Base-by-base conservation (phyloP, 768 basidiomycete species). In the Phlebiopsis gigantea region DNA sequence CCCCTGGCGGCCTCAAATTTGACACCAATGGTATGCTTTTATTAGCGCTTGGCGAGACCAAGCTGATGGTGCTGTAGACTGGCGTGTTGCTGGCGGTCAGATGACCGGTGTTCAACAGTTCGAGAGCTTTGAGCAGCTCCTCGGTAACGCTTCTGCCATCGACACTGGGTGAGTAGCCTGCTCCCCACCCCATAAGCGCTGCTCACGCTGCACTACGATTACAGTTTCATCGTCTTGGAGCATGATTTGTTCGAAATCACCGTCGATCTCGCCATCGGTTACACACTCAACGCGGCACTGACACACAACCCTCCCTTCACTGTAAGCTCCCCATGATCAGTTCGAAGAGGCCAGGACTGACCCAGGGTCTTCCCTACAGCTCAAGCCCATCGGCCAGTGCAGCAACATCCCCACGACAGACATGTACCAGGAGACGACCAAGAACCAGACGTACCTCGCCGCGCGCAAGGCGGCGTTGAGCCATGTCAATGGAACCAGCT, bases 191-290 rank as follows among this genome's bases (percentile, higher is more conserved):
- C 28, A 14, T 7, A 15, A 22, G 31, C 19, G 15, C 15, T 43
- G 24, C 29, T n/a, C 21, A 4, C 50, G 14, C 30, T 34, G n/a
- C 42, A 25, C 56, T 48, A 42, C 25, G 10, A 6, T 0, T n/a
- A 4, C 64, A 78, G 93, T 65, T 97, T 98, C 77, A 83, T 95
- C 64, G 90, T 95, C 30, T 76, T 98, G 55, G 79, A 93, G 69
- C 92, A 94, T 63, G 95, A 97, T 70, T 75, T 96, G 34, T 95
- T 77, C 62, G 72, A 85, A 61, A 83, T 91, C 65, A 89, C 91
- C 12, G 93, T 96, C 51, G 91, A 96, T 64, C 82, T 98, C 61
- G 94, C 94, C 26, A 79, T 88, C 56, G 92, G 90, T 22, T 94
- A 93, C 73, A 87, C 90, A 61, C 76, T 97, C 17, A 81, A 90